Evolutionary conservation across 2,329 filamentous ascomycete genomes (phyloP), one percentile per base, ranked within the genome.

Genomic region (Colletotrichum navitas): DNA sequence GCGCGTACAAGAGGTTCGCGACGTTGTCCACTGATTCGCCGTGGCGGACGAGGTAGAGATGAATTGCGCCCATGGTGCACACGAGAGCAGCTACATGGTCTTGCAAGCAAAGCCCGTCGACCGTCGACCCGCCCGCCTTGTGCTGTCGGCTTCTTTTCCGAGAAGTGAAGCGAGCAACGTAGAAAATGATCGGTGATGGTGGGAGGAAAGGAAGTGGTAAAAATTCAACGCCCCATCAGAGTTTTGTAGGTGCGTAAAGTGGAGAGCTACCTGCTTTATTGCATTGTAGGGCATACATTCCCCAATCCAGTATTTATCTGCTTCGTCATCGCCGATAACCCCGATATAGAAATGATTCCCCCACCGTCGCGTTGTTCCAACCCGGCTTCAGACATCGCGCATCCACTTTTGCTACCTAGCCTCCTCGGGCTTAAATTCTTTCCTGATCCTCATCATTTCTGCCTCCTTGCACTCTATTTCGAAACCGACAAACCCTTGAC

Each of bases 11-110:
- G 71, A 93, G 82, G 66, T 91, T 88, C 51, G 92, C 92, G 70
- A 96, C 92, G 80, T 97, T 97, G 82, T 97, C 93, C 74, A 97
- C 93, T 21, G 94, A 95, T 83, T 97, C 94, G 78, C 92, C 94
- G 85, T 97, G 94, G 68, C 94, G 91, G 77, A 97, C 90, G 76
- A 97, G 87, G 77, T 94, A 90, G 66, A 97, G 80, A 64, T 70
- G 64, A 63, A 74, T 32, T 49, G 59, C 59, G 56, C 73, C 64
- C 73, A 74, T 74, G 12, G 51, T 52, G 47, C 29, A 58, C 54
- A 16, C 24, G 36, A n/a, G 26, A 39, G 59, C 59, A 60, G 34
- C 68, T 63, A 71, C 68, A 71, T 72, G 63, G 2, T 10, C 7
- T 45, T 45, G 32, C 63, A 36, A 45, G 36, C 18, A 12, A 39